Evolutionary conservation across 1,284 basidiomycete species (phyloP).

Genomic region (Ganoderma boninense): DNA sequence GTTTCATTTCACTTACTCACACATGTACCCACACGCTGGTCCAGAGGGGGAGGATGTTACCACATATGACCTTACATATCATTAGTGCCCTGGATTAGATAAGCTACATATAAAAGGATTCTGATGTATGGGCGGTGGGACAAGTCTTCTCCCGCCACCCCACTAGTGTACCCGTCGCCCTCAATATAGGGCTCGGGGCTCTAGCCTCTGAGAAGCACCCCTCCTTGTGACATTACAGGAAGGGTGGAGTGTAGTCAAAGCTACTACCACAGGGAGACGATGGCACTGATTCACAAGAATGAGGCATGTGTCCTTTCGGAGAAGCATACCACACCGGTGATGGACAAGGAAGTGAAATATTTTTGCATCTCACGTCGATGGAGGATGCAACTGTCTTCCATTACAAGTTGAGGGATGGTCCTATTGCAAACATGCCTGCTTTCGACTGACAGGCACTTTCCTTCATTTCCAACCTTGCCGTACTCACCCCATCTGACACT

Average conservation of each 20-base stretch:
- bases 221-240: too few species aligned
- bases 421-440: too few species aligned
- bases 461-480: too few species aligned
- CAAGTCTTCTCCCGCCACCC: neutral
- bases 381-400: neutral
- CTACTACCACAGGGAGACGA: neutral
- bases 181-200: neutral
- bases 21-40: too few species aligned
- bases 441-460: too few species aligned
- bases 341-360: conserved; percentile 27
- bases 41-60: too few species aligned
- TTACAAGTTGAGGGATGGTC: too few species aligned
- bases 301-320: neutral
- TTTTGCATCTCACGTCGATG: neutral
- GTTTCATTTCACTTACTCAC: too few species aligned
- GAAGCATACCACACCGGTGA: neutral
- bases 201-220: too few species aligned
- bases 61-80: too few species aligned
- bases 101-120: neutral
- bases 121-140: neutral
- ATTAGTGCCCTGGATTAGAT: neutral
- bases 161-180: neutral
- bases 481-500: too few species aligned
- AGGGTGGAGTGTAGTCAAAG: neutral
- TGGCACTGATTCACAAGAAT: neutral